Percentiles rank a stretch among this genome's conserved stretches.
Conservation (phyloP, 192 early-diverging fungal genomes). For the Phycomyces nitens region DNA sequence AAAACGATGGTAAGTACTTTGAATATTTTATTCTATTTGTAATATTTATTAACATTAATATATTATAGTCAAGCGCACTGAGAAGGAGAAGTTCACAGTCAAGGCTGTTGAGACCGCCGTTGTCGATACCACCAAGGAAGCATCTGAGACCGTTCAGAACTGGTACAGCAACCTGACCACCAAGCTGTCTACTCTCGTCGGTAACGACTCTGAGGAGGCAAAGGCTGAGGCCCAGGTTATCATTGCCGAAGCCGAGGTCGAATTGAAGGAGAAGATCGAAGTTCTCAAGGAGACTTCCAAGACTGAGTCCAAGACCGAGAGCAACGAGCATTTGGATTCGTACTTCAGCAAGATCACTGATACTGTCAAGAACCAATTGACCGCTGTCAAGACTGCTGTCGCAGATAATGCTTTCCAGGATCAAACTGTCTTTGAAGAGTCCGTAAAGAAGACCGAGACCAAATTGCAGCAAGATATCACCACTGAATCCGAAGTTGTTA, state of each 20-base stretch:
- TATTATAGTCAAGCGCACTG: background rate
- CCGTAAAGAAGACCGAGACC: background rate
- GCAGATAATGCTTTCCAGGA: background rate
- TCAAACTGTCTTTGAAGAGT: background rate
- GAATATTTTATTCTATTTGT: background rate
- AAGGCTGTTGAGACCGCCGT: background rate
- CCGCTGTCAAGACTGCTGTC: constrained; percentile 6
- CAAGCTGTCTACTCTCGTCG: background rate
- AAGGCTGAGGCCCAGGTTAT: background rate
- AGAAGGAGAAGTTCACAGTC: background rate
- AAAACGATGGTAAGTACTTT: constrained; percentile 4
- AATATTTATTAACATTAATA: background rate
- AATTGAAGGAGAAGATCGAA: constrained; percentile 13
- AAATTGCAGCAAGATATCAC: constrained; percentile 4
- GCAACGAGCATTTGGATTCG: constrained; percentile 2
- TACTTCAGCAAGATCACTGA: constrained; percentile 14
- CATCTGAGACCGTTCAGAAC: constrained; percentile 6
- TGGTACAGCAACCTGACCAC: background rate
- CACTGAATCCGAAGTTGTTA: constrained; percentile 1
- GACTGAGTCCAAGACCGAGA: background rate
- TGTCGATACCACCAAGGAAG: constrained; percentile 1
- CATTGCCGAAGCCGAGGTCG: constrained; percentile 12
- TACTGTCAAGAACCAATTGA: constrained; percentile 9
- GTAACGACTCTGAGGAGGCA: constrained; percentile 7
- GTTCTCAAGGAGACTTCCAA: no score